Conservation (phyloP, 345 rosid genomes). For the Corymbia maculata region DNA sequence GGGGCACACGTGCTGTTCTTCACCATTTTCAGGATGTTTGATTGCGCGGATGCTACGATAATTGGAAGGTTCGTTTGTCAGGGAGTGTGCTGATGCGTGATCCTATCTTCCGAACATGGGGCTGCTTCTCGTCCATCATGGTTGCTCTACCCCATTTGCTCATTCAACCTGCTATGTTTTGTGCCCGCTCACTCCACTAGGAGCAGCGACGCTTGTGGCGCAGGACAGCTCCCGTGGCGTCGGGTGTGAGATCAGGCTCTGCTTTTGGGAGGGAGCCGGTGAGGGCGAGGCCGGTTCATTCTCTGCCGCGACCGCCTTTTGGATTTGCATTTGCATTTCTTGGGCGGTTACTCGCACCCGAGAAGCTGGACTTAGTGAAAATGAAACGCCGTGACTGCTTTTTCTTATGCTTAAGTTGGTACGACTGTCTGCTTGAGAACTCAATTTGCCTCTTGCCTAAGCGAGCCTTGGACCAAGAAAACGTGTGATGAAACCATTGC, state of each 20-base stretch:
- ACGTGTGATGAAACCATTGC: background rate
- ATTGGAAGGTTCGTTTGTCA: background rate
- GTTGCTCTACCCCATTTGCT: background rate
- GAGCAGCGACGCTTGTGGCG: background rate
- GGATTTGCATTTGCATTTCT: background rate
- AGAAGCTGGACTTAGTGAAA: background rate
- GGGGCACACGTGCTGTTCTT: background rate
- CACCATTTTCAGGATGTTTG: background rate
- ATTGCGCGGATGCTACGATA: background rate
- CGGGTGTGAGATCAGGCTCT: background rate
- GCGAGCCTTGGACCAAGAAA: background rate
- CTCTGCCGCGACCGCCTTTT: background rate
- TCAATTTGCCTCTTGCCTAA: background rate
- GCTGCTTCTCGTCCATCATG: background rate
- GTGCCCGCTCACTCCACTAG: too few species aligned
- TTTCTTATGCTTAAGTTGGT: background rate
- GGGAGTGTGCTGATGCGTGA: background rate
- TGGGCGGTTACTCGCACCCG: background rate
- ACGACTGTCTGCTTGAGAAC: background rate
- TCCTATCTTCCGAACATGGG: background rate
- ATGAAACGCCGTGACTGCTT: background rate
- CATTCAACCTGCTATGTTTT: background rate
- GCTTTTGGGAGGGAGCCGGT: background rate
- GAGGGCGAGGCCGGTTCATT: background rate
- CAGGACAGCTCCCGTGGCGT: background rate